Evolutionary conservation across 352 stramenopile species (phyloP).

Genomic region (Pythium brachiatum): DNA sequence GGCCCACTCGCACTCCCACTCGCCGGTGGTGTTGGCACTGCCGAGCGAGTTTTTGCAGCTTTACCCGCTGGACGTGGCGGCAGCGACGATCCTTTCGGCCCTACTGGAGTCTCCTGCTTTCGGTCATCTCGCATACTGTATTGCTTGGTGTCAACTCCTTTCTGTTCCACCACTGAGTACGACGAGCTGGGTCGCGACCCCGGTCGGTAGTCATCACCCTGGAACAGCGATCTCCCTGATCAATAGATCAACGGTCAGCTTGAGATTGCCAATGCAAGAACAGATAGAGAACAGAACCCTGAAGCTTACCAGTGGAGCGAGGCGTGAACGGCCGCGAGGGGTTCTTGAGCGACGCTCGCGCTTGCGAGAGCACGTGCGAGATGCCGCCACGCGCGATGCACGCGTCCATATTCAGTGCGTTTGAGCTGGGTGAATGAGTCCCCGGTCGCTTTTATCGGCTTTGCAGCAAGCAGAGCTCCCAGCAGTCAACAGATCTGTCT

Average conservation of each 20-base stretch:
- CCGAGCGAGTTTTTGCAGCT: background rate
- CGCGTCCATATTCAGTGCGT: conserved; percentile 46
- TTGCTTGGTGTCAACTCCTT: conserved; percentile 25
- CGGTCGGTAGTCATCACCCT: conserved; percentile 75
- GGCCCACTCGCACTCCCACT: background rate
- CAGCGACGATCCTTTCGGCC: background rate
- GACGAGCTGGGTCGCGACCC: conserved; percentile 67
- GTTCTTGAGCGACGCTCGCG: conserved; percentile 76
- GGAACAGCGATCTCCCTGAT: conserved; percentile 51
- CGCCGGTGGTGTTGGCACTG: background rate
- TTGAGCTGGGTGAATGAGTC: background rate
- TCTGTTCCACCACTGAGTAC: conserved; percentile 46
- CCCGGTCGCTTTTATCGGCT: background rate
- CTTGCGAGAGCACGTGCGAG: conserved; percentile 77
- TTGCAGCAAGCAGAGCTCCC: too few relatives aligned
- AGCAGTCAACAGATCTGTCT: too few relatives aligned
- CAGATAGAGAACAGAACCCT: background rate
- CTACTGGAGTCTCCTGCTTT: background rate
- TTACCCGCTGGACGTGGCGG: conserved; percentile 8
- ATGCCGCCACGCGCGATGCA: conserved; percentile 75
- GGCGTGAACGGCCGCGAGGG: conserved; percentile 79
- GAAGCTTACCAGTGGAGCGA: conserved; percentile 35
- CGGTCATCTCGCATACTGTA: conserved; percentile 16
- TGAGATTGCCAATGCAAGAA: too few relatives aligned
- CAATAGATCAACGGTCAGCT: background rate